Evolutionary conservation across 371 early-diverging fungal species (phyloP).

Genomic region (Mucor lusitanicus): DNA sequence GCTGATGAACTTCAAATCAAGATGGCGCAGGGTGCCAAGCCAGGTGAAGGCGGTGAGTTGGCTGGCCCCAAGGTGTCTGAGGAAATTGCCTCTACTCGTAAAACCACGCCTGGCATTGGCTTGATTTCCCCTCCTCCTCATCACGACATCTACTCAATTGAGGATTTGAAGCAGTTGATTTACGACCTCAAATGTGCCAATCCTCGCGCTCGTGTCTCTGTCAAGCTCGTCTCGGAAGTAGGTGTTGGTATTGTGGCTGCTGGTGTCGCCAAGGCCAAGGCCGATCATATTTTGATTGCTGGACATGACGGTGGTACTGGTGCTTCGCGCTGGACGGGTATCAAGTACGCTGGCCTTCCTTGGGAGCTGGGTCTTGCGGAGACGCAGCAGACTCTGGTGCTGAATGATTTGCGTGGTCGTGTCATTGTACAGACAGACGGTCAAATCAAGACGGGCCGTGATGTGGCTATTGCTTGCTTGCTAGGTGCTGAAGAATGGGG

Average conservation of each 20-base stretch:
- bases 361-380: slow-evolving; percentile 98
- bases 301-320: slow-evolving; percentile 99
- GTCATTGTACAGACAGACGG: slow-evolving; percentile 97
- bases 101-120: slow-evolving; percentile 95
- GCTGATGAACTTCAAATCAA: slow-evolving; percentile 97
- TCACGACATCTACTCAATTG: slow-evolving; percentile 97
- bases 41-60: slow-evolving; percentile 91
- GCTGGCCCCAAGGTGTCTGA: slow-evolving; percentile 87
- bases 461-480: slow-evolving; percentile 93
- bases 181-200: slow-evolving; percentile 95
- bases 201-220: slow-evolving; percentile 88
- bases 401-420: slow-evolving; percentile 93
- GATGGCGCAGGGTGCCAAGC: slow-evolving; percentile 98
- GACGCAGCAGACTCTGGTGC: slow-evolving; percentile 94
- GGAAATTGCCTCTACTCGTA: slow-evolving; percentile 90
- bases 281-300: slow-evolving; percentile 95
- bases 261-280: slow-evolving; percentile 96
- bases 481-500: slow-evolving; percentile 98
- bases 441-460: slow-evolving; percentile 95
- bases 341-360: slow-evolving; percentile 96
- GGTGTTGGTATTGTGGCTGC: slow-evolving; percentile 96
- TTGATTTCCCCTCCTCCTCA: slow-evolving; percentile 96
- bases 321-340: slow-evolving; percentile 96
- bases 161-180: slow-evolving; percentile 96
- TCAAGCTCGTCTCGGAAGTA: slow-evolving; percentile 96